Conservation (phyloP, 805 yeast species). For the Kluyveromyces dobzhanskii region DNA sequence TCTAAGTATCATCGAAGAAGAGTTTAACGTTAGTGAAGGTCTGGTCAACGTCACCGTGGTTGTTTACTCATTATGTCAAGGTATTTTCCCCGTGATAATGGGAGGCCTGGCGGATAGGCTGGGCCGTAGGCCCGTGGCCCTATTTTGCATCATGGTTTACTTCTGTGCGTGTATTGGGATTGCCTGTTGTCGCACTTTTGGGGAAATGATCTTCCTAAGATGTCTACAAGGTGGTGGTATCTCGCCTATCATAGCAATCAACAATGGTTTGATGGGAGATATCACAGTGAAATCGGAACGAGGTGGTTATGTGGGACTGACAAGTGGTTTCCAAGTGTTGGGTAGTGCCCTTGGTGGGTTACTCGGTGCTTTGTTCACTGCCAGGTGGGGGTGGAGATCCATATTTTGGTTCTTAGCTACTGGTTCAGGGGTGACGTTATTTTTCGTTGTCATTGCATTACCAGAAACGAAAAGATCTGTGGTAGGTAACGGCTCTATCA, state of each 20-base stretch:
- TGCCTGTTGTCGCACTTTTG: constrained; percentile 48
- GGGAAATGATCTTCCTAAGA: constrained; percentile 56
- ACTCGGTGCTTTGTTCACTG: constrained; percentile 40
- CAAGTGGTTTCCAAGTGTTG: constrained; percentile 53
- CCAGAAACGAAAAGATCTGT: constrained; percentile 72
- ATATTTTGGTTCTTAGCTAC: constrained; percentile 71
- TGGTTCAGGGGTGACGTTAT: constrained; percentile 42
- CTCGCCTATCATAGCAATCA: constrained; percentile 66
- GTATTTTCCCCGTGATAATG: constrained; percentile 61
- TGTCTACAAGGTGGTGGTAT: constrained; percentile 73
- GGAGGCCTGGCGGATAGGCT: constrained; percentile 59
- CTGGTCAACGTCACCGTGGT: constrained; percentile 65
- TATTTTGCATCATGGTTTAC: constrained; percentile 47
- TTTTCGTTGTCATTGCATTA: constrained; percentile 32
- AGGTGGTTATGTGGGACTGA: constrained; percentile 62
- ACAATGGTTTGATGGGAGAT: constrained; percentile 69
- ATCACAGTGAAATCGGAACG: constrained; percentile 55
- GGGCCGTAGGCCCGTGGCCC: constrained; percentile 65
- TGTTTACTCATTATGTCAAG: constrained; percentile 69
- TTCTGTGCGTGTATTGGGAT: constrained; percentile 58
- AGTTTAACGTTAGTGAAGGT: constrained; percentile 50
- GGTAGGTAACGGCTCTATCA: constrained; percentile 67
- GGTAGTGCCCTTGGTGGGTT: constrained; percentile 79
- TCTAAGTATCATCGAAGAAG: constrained; percentile 43
- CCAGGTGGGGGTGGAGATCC: constrained; percentile 60